Evolutionary conservation across 1,284 basidiomycete species (phyloP).

Genomic region (Afroboletus lepidellus): DNA sequence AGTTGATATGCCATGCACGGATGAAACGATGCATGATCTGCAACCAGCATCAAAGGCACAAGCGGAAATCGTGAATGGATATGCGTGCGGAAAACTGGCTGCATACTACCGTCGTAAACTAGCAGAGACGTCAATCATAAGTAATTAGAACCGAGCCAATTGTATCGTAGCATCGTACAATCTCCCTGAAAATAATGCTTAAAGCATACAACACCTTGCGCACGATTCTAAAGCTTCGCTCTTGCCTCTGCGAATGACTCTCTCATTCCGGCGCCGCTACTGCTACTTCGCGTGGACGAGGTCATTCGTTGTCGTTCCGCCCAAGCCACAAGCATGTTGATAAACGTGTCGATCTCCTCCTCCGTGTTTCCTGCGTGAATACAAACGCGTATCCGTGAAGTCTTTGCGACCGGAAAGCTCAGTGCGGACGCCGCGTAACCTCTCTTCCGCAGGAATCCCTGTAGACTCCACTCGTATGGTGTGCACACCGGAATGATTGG

Average conservation of each 20-base stretch:
- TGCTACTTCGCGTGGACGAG: background rate
- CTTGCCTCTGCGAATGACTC: background rate
- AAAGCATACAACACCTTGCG: background rate
- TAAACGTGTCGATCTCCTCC: slow-evolving; percentile 14
- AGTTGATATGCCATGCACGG: too few species aligned
- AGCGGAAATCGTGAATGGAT: background rate
- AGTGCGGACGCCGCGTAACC: slow-evolving; percentile 18
- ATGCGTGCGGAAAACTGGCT: background rate
- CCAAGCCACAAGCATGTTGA: slow-evolving; percentile 14
- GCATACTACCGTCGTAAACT: background rate
- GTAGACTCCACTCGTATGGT: slow-evolving; percentile 5
- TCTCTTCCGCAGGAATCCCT: slow-evolving; percentile 8
- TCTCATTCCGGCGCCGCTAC: background rate
- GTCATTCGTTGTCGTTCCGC: background rate
- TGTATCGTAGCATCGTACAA: background rate
- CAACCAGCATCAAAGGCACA: too few species aligned
- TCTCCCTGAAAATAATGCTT: background rate
- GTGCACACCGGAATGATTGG: slow-evolving; percentile 23
- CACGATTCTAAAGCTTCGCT: slow-evolving; percentile 6
- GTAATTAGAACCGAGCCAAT: background rate
- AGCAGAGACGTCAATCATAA: background rate
- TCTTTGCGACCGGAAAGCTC: slow-evolving; percentile 11
- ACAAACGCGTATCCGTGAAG: slow-evolving; percentile 18
- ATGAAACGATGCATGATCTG: too few species aligned
- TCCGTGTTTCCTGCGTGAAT: slow-evolving; percentile 23